Conservation (phyloP, 169 alveolate genomes). For the Cryptosporidium ubiquitum region DNA sequence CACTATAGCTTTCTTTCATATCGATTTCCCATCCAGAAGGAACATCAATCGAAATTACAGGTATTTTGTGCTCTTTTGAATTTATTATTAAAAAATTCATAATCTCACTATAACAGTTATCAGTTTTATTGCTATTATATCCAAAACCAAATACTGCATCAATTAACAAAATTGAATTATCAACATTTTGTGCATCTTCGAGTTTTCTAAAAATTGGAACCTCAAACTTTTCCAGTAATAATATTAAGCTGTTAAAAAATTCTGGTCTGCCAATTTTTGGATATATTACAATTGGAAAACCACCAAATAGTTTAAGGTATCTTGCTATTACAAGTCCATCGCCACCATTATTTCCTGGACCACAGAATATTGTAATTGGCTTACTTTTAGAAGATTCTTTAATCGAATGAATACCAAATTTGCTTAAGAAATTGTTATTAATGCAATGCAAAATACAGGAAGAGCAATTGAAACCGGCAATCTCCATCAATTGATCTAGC, state of each 20-base stretch:
- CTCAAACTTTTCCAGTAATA: slow-evolving; percentile 28
- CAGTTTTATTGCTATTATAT: slow-evolving; percentile 80
- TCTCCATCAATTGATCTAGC: slow-evolving; percentile 88
- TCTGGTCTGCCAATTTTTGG: slow-evolving; percentile 82
- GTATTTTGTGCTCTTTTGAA: slow-evolving; percentile 77
- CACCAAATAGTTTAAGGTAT: slow-evolving; percentile 84
- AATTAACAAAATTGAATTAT: slow-evolving; percentile 9
- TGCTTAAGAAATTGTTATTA: slow-evolving; percentile 62
- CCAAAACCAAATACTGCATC: slow-evolving; percentile 93
- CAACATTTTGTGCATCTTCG: slow-evolving; percentile 40
- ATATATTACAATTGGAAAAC: slow-evolving; percentile 79
- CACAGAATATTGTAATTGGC: slow-evolving; percentile 79
- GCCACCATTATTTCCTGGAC: slow-evolving; percentile 94
- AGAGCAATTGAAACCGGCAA: slow-evolving; percentile 90
- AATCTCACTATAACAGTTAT: not conserved
- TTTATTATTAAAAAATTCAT: slow-evolving; percentile 75
- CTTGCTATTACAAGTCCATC: slow-evolving; percentile 91
- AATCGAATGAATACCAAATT: slow-evolving; percentile 76
- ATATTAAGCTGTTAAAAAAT: slow-evolving; percentile 74
- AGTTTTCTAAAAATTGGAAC: slow-evolving; percentile 56
- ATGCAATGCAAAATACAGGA: slow-evolving; percentile 80
- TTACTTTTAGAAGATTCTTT: not conserved
- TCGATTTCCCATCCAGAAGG: slow-evolving; percentile 92
- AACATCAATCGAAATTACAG: slow-evolving; percentile 87
- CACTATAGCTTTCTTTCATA: slow-evolving; percentile 79